Evolutionary conservation across 1,139 yeast genomes (phyloP), one percentile per base, ranked within the genome.

Genomic region (Pichia sp.): DNA sequence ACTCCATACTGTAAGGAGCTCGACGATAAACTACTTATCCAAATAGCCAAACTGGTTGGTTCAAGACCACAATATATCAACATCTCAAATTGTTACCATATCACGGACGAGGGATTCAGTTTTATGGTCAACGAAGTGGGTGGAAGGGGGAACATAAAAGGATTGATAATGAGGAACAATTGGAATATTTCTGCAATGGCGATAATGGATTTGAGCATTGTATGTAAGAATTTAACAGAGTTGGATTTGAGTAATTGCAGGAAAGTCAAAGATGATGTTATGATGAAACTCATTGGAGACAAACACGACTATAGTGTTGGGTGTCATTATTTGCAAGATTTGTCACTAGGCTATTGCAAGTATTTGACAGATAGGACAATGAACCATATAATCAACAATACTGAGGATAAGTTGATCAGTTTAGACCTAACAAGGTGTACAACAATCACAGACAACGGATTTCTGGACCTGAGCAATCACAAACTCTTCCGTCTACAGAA

Each of bases 111-210:
- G 59, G 90, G 92, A 0, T 87, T 86, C 67, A 78, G 82, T 46
- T 82, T 82, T 63, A 75, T 87, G 75, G 82, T 85, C 23, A 84
- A 83, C 63, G 88, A 84, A 59, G 78, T 86, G 57, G 92, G 90
- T 0, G 81, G 82, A 61, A 69, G 82, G 47, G 90, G 90, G 7
- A 74, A 75, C 41, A 76, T 87, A 50, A 73, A 74, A 53, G 69
- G 71, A 7, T 71, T 87, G 51, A 77, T 76, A 58, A 84, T 87
- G 89, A 76, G 75, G 56, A 82, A 87, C 31, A 85, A 81, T 51
- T 87, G 93, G 93, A 89, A 85, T 61, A 81, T 86, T 8, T 80
- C 86, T 59, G 88, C 90, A 3, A 82, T 84, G 88, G 87, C 92
- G 4, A 83, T 87, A 29, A 84, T 86, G 88, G 93, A 87, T 66